phyloP scores from a whole-genome alignment of 805 yeast genomes.

The Cyberlindnera meyerae region DNA sequence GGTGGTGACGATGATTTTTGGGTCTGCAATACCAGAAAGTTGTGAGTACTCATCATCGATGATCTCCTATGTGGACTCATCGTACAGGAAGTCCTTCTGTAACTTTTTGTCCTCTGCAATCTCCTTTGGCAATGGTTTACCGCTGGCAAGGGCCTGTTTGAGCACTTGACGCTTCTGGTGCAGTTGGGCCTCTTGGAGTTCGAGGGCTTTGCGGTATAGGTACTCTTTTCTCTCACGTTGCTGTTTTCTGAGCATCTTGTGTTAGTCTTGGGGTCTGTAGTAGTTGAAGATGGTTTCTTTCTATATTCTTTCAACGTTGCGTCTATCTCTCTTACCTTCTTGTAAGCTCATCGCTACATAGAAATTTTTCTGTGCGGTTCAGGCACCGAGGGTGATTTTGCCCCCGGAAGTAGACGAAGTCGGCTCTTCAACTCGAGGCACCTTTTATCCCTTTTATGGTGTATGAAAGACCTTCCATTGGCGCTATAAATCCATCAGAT shows the following conservation, averaged over 20 bases:
- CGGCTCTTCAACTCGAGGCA: no score
- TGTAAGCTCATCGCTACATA: background rate
- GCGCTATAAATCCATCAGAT: no score
- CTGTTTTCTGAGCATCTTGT: conserved; percentile 67
- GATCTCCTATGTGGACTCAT: conserved; percentile 61
- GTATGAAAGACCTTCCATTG: no score
- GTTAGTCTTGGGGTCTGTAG: no score
- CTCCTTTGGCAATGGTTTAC: conserved; percentile 86
- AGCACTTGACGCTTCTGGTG: conserved; percentile 84
- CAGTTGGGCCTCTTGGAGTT: conserved; percentile 81
- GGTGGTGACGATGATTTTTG: conserved; percentile 88
- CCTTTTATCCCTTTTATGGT: background rate
- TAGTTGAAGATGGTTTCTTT: no score
- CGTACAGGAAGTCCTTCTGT: conserved; percentile 79
- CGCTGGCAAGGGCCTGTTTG: conserved; percentile 84
- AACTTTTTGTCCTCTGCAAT: conserved; percentile 80
- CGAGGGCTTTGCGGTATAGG: conserved; percentile 80
- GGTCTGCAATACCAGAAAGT: conserved; percentile 83
- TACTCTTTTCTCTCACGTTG: conserved; percentile 97
- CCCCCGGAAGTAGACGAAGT: no score
- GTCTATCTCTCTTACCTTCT: no score
- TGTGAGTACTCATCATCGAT: conserved; percentile 93
- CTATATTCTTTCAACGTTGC: no score
- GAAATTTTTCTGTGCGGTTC: background rate
- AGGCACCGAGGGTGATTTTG: no score